Base-by-base conservation (phyloP, 108 stramenopile species). In the Phaeodactylum tricornutum region DNA sequence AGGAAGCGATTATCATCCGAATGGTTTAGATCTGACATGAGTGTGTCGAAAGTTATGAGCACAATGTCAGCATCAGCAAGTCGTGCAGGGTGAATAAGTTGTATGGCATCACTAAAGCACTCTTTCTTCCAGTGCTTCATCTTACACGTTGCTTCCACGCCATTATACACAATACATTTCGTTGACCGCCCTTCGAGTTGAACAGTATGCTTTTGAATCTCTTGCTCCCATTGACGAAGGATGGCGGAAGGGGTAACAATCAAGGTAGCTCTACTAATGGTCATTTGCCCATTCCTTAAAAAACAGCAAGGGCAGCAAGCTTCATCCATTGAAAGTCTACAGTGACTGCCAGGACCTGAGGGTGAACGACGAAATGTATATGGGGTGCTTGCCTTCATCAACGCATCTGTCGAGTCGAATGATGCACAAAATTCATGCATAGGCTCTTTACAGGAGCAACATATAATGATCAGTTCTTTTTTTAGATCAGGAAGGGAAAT, bases 241-340 rank as follows among this genome's bases (percentile, higher is more conserved):
- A 86, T 81, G 22, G 79, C 46, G 27, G 74, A 61, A 8, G 84
- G 84, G 2, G 72, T 73, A 7, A 86, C 72, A 32, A 86, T 81
- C 19, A 86, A 38, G 2, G 84, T 86, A 6, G 77, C 80, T 29
- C 71, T 44, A 44, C 70, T 72, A 21, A 62, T 42, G 32, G 75
- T 71, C 27, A 61, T 49, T 7, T 51, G 33, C 19, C 17, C 53
- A 21, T 29, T 26, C 24, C 25, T 27, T 9, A 61, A 19, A 37
- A 31, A n/a, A 43, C 75, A 77, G 34, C 49, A 54, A 15, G 67
- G 71, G 42, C 75, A 77, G 16, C n/a, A 12, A 9, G 33, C 17
- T 6, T 34, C 50, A 12, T 57, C 9, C 8, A 34, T 8, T 34
- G 33, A 12, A 34, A n/a, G n/a, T n/a, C n/a, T n/a, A n/a, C n/a